Evolutionary conservation across 1,284 basidiomycete species (phyloP), one percentile per base, ranked within the genome.

Genomic region (Fomitopsis schrenkii): DNA sequence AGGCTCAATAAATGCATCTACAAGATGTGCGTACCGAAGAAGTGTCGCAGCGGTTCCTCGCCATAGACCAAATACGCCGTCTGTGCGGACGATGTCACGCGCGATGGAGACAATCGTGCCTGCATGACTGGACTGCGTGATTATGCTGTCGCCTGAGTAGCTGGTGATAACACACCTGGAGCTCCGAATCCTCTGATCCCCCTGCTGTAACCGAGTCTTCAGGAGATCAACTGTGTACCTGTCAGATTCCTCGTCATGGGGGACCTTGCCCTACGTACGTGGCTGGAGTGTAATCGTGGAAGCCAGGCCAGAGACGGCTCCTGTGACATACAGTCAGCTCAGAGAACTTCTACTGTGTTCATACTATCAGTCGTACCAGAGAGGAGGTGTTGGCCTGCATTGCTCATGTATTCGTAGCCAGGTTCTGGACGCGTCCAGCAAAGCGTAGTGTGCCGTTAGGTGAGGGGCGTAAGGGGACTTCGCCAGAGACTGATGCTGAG

Each of bases 191-290:
- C 59, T 17, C 5, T 80, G 80, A 71, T 89, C 87, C 55, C 84
- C 82, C 74, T 95, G 92, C 73, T 96, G 93, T 63, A 95, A 72
- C 46, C 94, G 84, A 19, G 94, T 97, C 77, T 96, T 96, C 69
- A 97, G 75, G 36, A 96, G 79, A 75, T 96, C 94, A 66, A 96
- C 90, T 92, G 60, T n/a, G 3, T 36, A 3, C 5, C 19, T 6
- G 28, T 55, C 33, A 56, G 48, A 17, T 28, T 62, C 26, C 30
- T 33, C 52, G 57, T 26, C 14, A 64, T 9, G 40, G 45, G 33
- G 54, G 26, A 12, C 58, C 36, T 53, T 6, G 63, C 36, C n/a
- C 41, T 15, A 73, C 83, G 72, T 69, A 91, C 90, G 86, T 59
- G 91, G 91, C 68, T 94, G 92, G n/a, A 94, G 81, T 63, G 80